Evolutionary conservation across 1,284 basidiomycete genomes (phyloP).

Genomic region (Apiotrichum domesticum): DNA sequence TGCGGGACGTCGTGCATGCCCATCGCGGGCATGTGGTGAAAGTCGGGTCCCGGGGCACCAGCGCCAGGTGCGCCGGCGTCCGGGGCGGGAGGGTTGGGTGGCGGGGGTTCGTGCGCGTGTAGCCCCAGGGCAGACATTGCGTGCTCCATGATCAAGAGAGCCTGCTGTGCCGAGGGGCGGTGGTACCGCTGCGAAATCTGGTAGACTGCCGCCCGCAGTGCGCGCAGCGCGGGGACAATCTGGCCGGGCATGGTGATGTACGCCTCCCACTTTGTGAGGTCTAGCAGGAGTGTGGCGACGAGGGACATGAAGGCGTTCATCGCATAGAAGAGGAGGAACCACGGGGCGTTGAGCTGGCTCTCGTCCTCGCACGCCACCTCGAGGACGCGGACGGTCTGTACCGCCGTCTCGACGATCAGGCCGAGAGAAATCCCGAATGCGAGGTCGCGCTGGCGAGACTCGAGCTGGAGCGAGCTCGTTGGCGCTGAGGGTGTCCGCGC

Average conservation of each 20-base stretch:
- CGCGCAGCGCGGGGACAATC: too few relatives aligned
- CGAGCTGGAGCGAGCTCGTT: not conserved
- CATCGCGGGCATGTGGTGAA: too few relatives aligned
- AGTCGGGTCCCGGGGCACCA: too few relatives aligned
- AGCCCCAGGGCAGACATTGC: too few relatives aligned
- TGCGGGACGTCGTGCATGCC: too few relatives aligned
- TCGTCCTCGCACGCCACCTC: not conserved
- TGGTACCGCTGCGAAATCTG: too few relatives aligned
- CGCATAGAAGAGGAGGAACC: conserved; percentile 22
- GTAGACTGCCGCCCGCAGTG: too few relatives aligned
- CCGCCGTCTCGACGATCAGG: conserved; percentile 16
- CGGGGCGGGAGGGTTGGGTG: too few relatives aligned
- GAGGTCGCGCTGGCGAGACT: conserved; percentile 10
- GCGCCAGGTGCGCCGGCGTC: too few relatives aligned
- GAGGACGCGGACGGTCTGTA: conserved; percentile 11
- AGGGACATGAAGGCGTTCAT: conserved; percentile 23
- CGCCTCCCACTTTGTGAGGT: conserved; percentile 12
- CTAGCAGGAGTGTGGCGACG: conserved; percentile 16
- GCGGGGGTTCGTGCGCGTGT: too few relatives aligned
- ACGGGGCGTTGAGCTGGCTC: conserved; percentile 8
- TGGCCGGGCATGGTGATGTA: conserved; percentile 9
- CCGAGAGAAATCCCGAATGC: conserved; percentile 13
- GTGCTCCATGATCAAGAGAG: too few relatives aligned
- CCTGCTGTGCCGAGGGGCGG: too few relatives aligned
- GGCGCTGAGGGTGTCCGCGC: not conserved